Evolutionary conservation across 2,329 filamentous ascomycete species (phyloP).

Genomic region (Colletotrichum higginsianum): DNA sequence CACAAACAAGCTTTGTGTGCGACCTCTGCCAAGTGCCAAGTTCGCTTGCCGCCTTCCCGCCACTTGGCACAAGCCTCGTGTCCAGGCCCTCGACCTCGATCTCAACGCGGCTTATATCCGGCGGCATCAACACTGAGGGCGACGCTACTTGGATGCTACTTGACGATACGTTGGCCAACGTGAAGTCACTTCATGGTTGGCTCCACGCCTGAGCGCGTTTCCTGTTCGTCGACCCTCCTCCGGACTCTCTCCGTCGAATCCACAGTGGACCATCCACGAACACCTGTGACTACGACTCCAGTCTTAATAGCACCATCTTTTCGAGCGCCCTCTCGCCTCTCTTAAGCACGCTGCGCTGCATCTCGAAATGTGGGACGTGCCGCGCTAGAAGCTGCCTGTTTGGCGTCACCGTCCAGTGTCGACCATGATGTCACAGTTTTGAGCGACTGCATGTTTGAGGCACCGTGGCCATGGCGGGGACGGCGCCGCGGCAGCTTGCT

Average conservation of each 20-base stretch:
- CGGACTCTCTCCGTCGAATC: slow-evolving; percentile 30
- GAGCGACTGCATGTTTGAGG: slow-evolving; percentile 26
- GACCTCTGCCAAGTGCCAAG: slow-evolving; percentile 36
- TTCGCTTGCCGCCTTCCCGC: slow-evolving; percentile 33
- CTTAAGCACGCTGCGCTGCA: slow-evolving; percentile 14
- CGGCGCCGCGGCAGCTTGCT: neutral
- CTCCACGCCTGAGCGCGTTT: neutral
- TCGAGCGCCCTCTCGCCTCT: neutral
- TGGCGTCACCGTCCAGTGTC: slow-evolving; percentile 22
- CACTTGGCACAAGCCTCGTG: slow-evolving; percentile 30
- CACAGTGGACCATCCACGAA: slow-evolving; percentile 15
- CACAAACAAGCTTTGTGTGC: slow-evolving; percentile 40
- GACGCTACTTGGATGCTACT: too few species aligned
- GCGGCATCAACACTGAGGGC: too few species aligned
- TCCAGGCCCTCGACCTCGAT: neutral
- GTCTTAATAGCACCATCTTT: neutral
- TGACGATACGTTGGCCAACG: neutral
- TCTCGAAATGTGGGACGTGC: slow-evolving; percentile 35
- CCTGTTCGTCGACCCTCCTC: slow-evolving; percentile 25
- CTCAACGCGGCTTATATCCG: neutral
- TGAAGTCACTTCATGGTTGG: neutral
- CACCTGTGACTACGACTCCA: slow-evolving; percentile 5
- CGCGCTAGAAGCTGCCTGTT: slow-evolving; percentile 38
- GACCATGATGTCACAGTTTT: slow-evolving; percentile 36
- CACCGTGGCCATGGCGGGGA: neutral